These are phyloP conservation scores for Leccinum imitatum DNA, from an alignment of 768 basidiomycete genomes.

Conservation along the genomic window DNA sequence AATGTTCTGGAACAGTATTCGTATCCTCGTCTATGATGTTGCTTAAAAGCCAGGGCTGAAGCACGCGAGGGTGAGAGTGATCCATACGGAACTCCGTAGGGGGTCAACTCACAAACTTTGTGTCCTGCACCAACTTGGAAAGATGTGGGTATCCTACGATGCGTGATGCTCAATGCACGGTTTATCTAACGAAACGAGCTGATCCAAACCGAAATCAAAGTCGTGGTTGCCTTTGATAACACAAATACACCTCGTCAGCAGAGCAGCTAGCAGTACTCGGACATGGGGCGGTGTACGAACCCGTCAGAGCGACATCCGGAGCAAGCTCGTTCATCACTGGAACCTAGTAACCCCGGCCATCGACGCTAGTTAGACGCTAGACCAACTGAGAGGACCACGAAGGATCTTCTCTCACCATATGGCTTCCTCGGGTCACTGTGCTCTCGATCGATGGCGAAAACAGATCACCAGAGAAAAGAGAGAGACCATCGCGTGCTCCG, in stretches of 20 bases:
- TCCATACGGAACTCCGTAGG: not conserved
- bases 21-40: constrained; percentile 79
- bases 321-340: constrained; percentile 81
- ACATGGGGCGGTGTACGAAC: constrained; percentile 41
- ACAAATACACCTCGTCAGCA: constrained; percentile 7
- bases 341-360: constrained; percentile 48
- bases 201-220: constrained; percentile 74
- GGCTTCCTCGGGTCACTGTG: constrained; percentile 84
- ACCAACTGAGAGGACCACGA: not conserved
- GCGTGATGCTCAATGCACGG: not conserved
- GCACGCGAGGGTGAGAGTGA: not conserved
- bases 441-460: constrained; percentile 88
- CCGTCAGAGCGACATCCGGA: constrained; percentile 79
- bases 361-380: not conserved
- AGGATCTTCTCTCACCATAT: constrained; percentile 61
- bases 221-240: constrained; percentile 76
- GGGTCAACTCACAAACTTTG: constrained; percentile 61
- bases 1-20: constrained; percentile 54
- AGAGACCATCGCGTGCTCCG: constrained; percentile 65
- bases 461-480: constrained; percentile 86
- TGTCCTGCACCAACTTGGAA: constrained; percentile 66
- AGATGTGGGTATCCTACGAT: constrained; percentile 60
- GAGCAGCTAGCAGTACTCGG: not conserved
- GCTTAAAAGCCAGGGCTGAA: constrained; percentile 85
- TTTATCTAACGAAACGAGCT: not conserved